Conservation (phyloP, 257 asterid species). For the Salvia rosmarinus region DNA sequence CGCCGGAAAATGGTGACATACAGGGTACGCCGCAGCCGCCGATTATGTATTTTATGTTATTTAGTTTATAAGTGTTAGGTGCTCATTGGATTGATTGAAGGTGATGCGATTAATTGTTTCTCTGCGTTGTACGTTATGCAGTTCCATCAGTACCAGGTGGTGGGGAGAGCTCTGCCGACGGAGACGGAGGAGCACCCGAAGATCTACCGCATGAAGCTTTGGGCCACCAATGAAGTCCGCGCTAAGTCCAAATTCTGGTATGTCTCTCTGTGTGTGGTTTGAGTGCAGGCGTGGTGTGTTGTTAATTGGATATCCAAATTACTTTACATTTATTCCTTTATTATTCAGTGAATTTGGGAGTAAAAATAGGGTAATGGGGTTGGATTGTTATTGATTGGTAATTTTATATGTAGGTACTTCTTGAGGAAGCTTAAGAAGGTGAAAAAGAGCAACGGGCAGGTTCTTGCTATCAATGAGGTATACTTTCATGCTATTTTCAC, state of each 20-base stretch:
- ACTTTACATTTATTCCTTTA: too few species aligned
- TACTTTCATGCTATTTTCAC: neutral
- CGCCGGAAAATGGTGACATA: slow-evolving; percentile 49
- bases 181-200: slow-evolving; percentile 82
- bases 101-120: slow-evolving; percentile 9
- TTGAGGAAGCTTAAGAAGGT: slow-evolving; percentile 93
- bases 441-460: slow-evolving; percentile 85
- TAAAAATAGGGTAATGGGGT: neutral
- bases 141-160: slow-evolving; percentile 94
- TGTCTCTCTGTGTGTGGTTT: neutral
- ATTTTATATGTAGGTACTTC: slow-evolving; percentile 62
- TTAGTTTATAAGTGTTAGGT: neutral
- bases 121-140: slow-evolving; percentile 37
- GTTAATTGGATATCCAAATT: neutral
- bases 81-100: slow-evolving; percentile 6
- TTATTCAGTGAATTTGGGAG: neutral
- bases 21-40: slow-evolving; percentile 38
- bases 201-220: slow-evolving; percentile 92
- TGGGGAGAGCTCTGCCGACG: slow-evolving; percentile 88
- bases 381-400: neutral
- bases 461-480: slow-evolving; percentile 92
- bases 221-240: slow-evolving; percentile 96
- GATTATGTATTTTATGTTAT: neutral
- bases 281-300: neutral
- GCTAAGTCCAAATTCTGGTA: slow-evolving; percentile 91